Evolutionary conservation across 208 protist genomes (phyloP), one percentile per base, ranked within the genome.

Genomic region (Acanthamoeba healyi): DNA sequence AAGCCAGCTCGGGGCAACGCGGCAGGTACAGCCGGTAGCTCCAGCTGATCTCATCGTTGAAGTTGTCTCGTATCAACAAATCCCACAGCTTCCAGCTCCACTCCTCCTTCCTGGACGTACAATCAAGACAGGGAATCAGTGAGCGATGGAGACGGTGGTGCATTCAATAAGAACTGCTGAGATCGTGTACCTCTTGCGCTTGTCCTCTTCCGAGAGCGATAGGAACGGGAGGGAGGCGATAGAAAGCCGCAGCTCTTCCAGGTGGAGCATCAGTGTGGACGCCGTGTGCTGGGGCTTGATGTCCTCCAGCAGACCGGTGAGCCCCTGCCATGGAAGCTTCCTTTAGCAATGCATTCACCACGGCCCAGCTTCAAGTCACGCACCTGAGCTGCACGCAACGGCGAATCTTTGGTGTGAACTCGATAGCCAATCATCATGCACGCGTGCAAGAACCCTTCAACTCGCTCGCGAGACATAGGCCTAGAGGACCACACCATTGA

Each of bases 41-140:
- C 81, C 81, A 89, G 36, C 54, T 65, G 17, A 89, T 3, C 15
- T 65, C 51, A 29, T 89, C 81, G 44, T 32, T 89, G 49, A 89
- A 89, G 51, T 89, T 89, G 81, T 89, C 81, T 3, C 54, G 42
- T 2, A 65, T 56, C 81, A 89, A 42, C 34, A 89, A 4, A 2
- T 89, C 81, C 44, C 81, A 89, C 34, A 89, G 32, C 26, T 82
- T 46, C 72, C 72, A 82, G 72, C 72, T 82, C 72, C 34, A 82
- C 42, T 82, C 72, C 72, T 82, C 72, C 72, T 51, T 82, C 72
- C 72, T 82, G n/a, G 61, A 44, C 19, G 67, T 67, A 67, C 58
- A 32, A n/a, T n/a, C n/a, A n/a, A n/a, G n/a, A n/a, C n/a, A n/a
- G n/a, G n/a, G n/a, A n/a, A n/a, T n/a, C n/a, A n/a, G n/a, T n/a